Conservation (phyloP, 345 rosid genomes). For the Populus alba region DNA sequence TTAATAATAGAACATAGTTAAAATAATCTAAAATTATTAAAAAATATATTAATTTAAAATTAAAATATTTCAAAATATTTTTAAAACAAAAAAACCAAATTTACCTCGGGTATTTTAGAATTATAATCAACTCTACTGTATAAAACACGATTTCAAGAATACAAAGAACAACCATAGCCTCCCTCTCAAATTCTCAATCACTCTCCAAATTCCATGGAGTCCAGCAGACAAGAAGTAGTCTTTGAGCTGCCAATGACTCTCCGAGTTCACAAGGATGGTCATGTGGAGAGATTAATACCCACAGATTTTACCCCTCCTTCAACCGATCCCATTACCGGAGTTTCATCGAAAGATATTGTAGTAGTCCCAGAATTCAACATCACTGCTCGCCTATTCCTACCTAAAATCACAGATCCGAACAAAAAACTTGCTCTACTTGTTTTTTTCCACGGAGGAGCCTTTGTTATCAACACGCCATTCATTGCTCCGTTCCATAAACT, state of each 20-base stretch:
- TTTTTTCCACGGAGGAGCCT: slow-evolving; percentile 59
- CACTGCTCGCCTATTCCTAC: slow-evolving; percentile 51
- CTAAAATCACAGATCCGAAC: slow-evolving; percentile 15
- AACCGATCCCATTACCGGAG: slow-evolving; percentile 20
- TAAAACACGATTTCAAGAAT: no score
- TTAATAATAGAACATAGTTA: no score
- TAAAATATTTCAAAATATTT: no score
- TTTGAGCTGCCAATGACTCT: neutral
- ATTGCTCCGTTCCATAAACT: slow-evolving; percentile 25
- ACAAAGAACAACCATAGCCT: no score
- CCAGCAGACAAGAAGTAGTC: slow-evolving; percentile 1
- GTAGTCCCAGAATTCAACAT: slow-evolving; percentile 22
- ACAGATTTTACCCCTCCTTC: slow-evolving; percentile 42
- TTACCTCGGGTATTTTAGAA: no score
- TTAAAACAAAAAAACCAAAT: no score
- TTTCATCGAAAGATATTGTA: slow-evolving; percentile 44
- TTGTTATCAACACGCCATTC: slow-evolving; percentile 43
- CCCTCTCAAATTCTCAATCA: neutral
- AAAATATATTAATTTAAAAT: no score
- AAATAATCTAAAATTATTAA: no score
- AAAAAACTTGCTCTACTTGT: slow-evolving; percentile 45
- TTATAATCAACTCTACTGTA: no score
- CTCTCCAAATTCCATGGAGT: neutral
- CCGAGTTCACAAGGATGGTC: slow-evolving; percentile 40
- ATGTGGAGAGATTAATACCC: slow-evolving; percentile 33